phyloP scores from a whole-genome alignment of 208 protist species.

The Acanthamoeba lugdunensis region DNA sequence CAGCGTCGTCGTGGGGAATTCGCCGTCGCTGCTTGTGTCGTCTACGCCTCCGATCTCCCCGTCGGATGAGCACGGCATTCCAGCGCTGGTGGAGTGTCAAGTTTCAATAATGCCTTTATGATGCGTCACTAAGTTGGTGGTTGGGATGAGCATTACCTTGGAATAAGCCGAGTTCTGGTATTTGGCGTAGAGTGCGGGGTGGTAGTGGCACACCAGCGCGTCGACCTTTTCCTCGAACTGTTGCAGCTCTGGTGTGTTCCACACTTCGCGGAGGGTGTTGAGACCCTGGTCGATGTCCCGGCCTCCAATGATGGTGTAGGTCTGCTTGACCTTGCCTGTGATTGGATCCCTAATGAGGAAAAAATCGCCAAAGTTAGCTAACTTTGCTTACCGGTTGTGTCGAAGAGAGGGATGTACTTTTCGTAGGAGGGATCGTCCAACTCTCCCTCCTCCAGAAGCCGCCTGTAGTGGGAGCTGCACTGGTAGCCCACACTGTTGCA shows the following conservation, averaged over 20 bases:
- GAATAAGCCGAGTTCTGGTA: background rate
- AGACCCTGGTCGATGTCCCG: background rate
- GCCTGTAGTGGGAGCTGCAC: conserved; percentile 9
- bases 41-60: background rate
- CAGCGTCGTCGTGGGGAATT: background rate
- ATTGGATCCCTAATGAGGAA: background rate
- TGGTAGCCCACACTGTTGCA: conserved; percentile 13
- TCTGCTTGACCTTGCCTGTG: conserved; percentile 3
- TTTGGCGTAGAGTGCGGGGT: background rate
- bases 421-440: conserved; percentile 13
- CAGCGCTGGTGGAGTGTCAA: background rate
- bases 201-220: background rate
- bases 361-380: background rate
- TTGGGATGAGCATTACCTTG: background rate
- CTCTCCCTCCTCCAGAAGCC: conserved; percentile 8
- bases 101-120: no score
- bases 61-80: background rate
- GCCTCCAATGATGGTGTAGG: background rate
- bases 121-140: no score
- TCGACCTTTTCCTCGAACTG: background rate
- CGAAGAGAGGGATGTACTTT: background rate
- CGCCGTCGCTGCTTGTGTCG: background rate
- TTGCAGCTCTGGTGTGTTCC: background rate
- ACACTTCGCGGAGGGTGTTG: background rate
- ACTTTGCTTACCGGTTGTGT: background rate